Base-by-base conservation (phyloP, 78 protist genomes). In the Chrysochromulina tobinii region DNA sequence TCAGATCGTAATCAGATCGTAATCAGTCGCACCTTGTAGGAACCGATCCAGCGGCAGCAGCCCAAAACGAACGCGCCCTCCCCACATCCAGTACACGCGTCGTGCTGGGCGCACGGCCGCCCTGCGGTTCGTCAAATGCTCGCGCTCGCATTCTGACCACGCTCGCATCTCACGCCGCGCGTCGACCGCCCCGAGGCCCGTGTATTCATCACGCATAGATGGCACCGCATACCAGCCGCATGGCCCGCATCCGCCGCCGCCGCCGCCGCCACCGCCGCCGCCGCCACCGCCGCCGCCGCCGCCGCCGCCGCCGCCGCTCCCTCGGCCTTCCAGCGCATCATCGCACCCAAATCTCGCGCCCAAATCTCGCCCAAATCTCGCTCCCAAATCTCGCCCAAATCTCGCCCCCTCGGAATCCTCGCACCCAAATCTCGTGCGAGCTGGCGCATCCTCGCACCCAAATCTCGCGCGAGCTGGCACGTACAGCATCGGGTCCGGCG, bases 41-140 rank as follows among this genome's bases (percentile, higher is more conserved):
- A 67, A 67, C 17, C 17, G 73, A 6, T 3, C 73, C 73, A 67
- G 18, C 38, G 73, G 38, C 38, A 67, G 73, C 73, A 67, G 48
- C 18, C 73, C 73, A 14, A 67, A 25, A 7, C 73, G 73, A 11
- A 67, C 73, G 73, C 73, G 73, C 7, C 73, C 73, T 1, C 73
- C 73, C 73, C 73, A 67, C 73, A 67, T 67, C 73, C 73, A 67
- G 73, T 67, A 23, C 50, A 67, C 73, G 73, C 73, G 48, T 14
- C 73, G 73, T 38, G n/a, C 50, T 11, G 11, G 48, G 17, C 17
- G 17, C 73, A 38, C 38, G 48, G 38, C 73, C 18, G 9, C 18
- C 38, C 50, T 25, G 17, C 73, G 18, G 17, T 7, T 11, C 48
- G 7, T 14, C 38, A 0, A 14, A 1, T 67, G n/a, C 48, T 3